Conservation (phyloP, 306 rosid genomes). For the Trifolium pratense region DNA sequence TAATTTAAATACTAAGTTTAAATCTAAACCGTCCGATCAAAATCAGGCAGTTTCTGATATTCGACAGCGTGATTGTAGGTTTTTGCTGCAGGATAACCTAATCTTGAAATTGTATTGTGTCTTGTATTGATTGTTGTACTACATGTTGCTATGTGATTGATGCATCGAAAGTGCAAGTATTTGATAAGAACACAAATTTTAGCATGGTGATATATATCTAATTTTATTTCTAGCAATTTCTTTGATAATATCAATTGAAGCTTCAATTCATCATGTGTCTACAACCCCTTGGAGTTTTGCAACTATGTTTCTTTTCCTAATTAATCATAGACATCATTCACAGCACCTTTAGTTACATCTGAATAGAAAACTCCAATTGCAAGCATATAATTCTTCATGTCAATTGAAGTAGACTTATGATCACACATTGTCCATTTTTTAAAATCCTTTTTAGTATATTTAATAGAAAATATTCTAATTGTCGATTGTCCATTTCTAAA, state of each 20-base stretch:
- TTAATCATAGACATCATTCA: not conserved
- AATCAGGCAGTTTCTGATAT: too few relatives aligned
- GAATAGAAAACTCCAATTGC: not conserved
- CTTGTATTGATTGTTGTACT: too few relatives aligned
- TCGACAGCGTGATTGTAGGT: too few relatives aligned
- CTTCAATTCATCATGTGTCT: constrained; percentile 9
- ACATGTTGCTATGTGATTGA: not conserved
- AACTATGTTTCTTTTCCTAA: not conserved
- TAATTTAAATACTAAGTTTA: too few relatives aligned
- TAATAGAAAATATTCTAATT: constrained; percentile 3
- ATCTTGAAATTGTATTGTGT: too few relatives aligned
- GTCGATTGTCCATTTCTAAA: constrained; percentile 2
- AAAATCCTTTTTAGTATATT: not conserved
- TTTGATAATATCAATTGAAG: not conserved
- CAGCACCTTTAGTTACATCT: not conserved
- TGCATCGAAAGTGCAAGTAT: not conserved
- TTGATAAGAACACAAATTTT: not conserved
- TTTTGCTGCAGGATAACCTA: too few relatives aligned
- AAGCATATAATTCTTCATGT: not conserved
- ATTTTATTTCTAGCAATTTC: not conserved
- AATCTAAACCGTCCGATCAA: too few relatives aligned
- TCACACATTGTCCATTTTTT: not conserved
- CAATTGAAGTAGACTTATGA: constrained; percentile 7
- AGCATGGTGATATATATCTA: not conserved
- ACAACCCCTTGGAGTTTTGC: not conserved